Conservation (phyloP, 345 rosid genomes). For the Ceriops tagal region DNA sequence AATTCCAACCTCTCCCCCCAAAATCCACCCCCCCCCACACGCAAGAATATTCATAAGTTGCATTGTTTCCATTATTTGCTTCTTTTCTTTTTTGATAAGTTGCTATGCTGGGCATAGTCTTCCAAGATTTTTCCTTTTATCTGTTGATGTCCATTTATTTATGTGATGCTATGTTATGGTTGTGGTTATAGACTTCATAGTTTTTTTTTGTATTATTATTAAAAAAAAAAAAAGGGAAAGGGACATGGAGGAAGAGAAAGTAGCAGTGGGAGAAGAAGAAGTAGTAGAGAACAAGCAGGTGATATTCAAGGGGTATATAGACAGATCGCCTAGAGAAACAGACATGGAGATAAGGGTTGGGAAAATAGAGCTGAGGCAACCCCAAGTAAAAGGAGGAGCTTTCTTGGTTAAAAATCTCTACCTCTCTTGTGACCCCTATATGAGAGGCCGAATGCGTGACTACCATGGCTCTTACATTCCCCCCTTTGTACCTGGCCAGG, state of each 20-base stretch:
- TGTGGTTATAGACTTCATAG: no score
- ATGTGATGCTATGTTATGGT: no score
- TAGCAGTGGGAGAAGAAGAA: not conserved
- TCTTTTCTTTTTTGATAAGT: no score
- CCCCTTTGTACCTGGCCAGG: slow-evolving; percentile 45
- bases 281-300: slow-evolving; percentile 44
- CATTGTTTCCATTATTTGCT: no score
- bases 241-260: not conserved
- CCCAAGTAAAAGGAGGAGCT: slow-evolving; percentile 31
- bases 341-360: slow-evolving; percentile 47
- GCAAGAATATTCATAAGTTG: no score
- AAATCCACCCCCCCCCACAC: no score
- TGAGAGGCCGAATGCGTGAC: slow-evolving; percentile 49
- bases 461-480: slow-evolving; percentile 36
- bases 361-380: slow-evolving; percentile 25
- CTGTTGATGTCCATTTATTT: no score
- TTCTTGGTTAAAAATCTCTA: slow-evolving; percentile 50
- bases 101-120: no score
- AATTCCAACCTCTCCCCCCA: no score
- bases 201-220: no score
- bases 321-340: slow-evolving; percentile 37
- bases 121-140: no score
- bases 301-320: slow-evolving; percentile 44
- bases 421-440: slow-evolving; percentile 57
- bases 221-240: no score